Conservation (phyloP, 140 eudicot genomes). For the Anethum foeniculum region DNA sequence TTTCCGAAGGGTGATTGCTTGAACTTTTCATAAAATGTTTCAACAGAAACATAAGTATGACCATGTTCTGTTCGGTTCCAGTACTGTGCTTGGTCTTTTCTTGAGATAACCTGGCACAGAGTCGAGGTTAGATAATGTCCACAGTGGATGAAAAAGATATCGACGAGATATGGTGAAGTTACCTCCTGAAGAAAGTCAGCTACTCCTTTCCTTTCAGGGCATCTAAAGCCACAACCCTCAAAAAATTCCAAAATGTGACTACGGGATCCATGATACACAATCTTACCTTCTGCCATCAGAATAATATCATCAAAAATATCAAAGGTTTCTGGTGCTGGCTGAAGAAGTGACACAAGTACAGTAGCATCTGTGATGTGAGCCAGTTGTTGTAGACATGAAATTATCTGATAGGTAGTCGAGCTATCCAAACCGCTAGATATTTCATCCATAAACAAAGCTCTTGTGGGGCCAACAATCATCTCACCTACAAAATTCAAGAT, state of each 20-base stretch:
- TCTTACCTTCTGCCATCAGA: constrained; percentile 59
- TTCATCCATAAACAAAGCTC: constrained; percentile 55
- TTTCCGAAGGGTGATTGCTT: constrained; percentile 40
- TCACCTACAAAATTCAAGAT: constrained; percentile 34
- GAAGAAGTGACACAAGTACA: constrained; percentile 55
- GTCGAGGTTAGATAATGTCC: background rate
- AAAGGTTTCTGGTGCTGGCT: constrained; percentile 66
- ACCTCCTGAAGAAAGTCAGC: constrained; percentile 78
- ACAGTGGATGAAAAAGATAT: background rate
- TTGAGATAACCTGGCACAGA: constrained; percentile 47
- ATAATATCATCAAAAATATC: constrained; percentile 60
- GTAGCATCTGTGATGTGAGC: constrained; percentile 58
- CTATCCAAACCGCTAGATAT: constrained; percentile 68
- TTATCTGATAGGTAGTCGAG: constrained; percentile 64
- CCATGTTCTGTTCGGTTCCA: constrained; percentile 38
- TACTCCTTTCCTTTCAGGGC: constrained; percentile 63
- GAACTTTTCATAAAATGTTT: constrained; percentile 29
- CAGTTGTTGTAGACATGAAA: constrained; percentile 48
- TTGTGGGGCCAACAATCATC: constrained; percentile 68
- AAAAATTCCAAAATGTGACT: constrained; percentile 37
- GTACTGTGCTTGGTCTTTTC: constrained; percentile 53
- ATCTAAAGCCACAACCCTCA: constrained; percentile 52
- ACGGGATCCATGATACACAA: constrained; percentile 62
- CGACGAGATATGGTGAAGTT: constrained; percentile 6
- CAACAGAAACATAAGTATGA: constrained; percentile 31